Evolutionary conservation across 2,329 filamentous ascomycete species (phyloP).

Genomic region (Cordyceps tenuipes): DNA sequence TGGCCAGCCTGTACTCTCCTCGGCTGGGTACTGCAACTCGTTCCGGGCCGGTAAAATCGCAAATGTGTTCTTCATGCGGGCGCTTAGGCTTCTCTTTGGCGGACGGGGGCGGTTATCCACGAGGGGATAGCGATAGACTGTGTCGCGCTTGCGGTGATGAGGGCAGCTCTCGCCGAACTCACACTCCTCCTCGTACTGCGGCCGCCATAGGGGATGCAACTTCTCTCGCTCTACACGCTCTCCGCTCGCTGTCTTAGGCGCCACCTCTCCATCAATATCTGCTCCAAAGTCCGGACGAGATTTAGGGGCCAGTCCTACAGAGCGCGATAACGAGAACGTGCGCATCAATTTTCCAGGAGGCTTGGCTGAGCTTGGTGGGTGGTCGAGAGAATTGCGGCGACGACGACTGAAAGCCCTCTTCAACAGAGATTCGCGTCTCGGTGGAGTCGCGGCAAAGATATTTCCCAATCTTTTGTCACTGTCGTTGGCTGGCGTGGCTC

Average conservation of each 20-base stretch:
- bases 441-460: conserved; percentile 42
- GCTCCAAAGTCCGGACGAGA: conserved; percentile 21
- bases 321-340: conserved; percentile 45
- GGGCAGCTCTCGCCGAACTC: conserved; percentile 24
- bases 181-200: conserved; percentile 33
- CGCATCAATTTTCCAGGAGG: conserved; percentile 37
- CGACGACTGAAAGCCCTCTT: conserved; percentile 44
- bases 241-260: conserved; percentile 36
- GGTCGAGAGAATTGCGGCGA: conserved; percentile 35
- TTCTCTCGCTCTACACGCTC: conserved; percentile 43
- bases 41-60: conserved; percentile 47
- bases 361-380: conserved; percentile 32
- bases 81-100: conserved; percentile 42
- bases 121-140: conserved; percentile 38
- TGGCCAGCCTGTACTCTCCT: conserved; percentile 28
- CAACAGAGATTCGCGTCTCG: conserved; percentile 42
- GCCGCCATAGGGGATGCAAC: conserved; percentile 54
- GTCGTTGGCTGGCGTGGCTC: conserved; percentile 46
- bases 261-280: conserved; percentile 20
- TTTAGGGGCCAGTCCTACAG: conserved; percentile 24
- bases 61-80: conserved; percentile 50
- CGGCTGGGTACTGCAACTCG: conserved; percentile 20
- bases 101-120: conserved; percentile 39
- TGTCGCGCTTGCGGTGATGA: conserved; percentile 27
- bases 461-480: conserved; percentile 45